Evolutionary conservation across 495 filamentous ascomycete genomes (phyloP).

Genomic region (Neurospora hispaniola): DNA sequence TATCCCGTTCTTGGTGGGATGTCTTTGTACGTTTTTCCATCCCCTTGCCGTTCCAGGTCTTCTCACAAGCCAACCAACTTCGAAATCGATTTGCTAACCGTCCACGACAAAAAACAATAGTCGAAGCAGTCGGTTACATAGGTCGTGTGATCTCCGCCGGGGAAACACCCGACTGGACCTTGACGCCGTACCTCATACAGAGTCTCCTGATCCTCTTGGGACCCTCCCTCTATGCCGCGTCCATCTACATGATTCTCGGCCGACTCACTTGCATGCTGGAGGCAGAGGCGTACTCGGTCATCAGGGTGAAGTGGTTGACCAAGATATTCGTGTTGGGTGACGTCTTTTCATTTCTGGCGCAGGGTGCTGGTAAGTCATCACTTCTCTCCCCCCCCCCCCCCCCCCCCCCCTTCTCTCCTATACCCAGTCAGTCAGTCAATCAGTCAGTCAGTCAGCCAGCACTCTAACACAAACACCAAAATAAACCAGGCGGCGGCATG

Average conservation of each 20-base stretch:
- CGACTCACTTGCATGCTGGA: conserved; percentile 32
- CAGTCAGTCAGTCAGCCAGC: background rate
- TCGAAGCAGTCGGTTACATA: conserved; percentile 50
- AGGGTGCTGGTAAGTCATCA: conserved; percentile 16
- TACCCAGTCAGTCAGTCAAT: too few relatives aligned
- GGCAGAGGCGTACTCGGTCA: conserved; percentile 27
- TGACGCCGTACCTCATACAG: conserved; percentile 29
- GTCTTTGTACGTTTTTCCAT: conserved; percentile 35
- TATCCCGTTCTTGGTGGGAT: conserved; percentile 46
- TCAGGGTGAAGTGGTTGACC: conserved; percentile 37
- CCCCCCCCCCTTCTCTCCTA: too few relatives aligned
- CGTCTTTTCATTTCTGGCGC: conserved; percentile 31
- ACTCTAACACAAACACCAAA: background rate
- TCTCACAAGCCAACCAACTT: too few relatives aligned
- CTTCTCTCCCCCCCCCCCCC: too few relatives aligned
- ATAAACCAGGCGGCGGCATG: conserved; percentile 14
- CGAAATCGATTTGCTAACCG: background rate
- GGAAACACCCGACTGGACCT: conserved; percentile 19
- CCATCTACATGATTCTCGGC: conserved; percentile 48
- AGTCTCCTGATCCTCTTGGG: conserved; percentile 29
- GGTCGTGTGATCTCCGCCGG: conserved; percentile 34
- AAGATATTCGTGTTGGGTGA: conserved; percentile 36
- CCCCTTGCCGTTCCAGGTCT: background rate
- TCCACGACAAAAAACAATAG: conserved; percentile 15
- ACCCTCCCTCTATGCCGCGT: conserved; percentile 34